Base-by-base conservation (phyloP, 495 filamentous ascomycete genomes). In the Schizothecium vesticola region DNA sequence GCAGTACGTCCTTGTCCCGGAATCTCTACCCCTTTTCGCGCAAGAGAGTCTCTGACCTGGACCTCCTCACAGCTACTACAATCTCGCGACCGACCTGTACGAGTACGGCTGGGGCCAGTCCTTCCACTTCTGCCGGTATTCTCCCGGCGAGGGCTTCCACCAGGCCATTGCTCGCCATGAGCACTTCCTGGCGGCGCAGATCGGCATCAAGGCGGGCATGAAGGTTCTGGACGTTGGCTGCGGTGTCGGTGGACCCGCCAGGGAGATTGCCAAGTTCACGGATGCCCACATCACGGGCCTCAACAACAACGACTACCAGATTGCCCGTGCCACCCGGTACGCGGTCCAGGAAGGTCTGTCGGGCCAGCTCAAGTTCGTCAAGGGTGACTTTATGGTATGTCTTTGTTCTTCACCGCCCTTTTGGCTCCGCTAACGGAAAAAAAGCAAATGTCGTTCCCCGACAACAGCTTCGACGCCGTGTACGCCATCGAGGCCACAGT, bases 221-320 rank as follows among this genome's bases (percentile, higher is more conserved):
- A 91, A 86, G 76, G 96, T 98, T 36, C 85, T 99, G 22, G 95
- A 99, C 80, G 96, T 99, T 67, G 95, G 95, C 64, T 99, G 96
- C 79, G 95, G 95, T 86, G 92, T 99, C 63, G 95, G 95, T 72
- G 96, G 95, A 61, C 95, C 95, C n/a, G 95, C 96, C 24, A 87
- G 95, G 67, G 95, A 99, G 82, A 98, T 99, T 71, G 91, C 90
- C 78, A 94, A 96, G 79, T 99, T 99, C 84, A 88, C 93, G 57
- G 94, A 91, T 71, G 89, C 86, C 75, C 93, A 97, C 74, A 87
- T 97, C 68, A 90, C 92, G 25, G 95, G 95, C 55, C 81, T 99
- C 76, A 99, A 99, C 88, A 99, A 98, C 89, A 99, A 98, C 83
- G 94, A 97, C 83, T 98, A 98, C 86, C 95, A 99, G 82, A 98